Base-by-base conservation (phyloP, 371 early-diverging fungal genomes). In the Apophysomyces ossiformis region DNA sequence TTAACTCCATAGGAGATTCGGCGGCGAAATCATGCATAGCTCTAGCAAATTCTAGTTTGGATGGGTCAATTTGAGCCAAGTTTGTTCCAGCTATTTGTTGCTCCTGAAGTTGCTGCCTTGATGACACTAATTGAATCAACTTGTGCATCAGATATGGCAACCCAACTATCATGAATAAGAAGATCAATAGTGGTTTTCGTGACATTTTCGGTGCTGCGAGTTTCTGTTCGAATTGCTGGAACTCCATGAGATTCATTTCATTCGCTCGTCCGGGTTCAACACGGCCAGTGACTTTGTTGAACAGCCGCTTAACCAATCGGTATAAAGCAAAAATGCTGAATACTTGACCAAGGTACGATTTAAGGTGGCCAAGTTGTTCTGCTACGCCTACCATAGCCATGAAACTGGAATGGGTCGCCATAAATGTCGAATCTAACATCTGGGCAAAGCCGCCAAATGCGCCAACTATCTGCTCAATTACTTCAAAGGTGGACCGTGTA, bases 351-450 rank as follows among this genome's bases (percentile, higher is more conserved):
- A 98, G 82, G 59, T 93, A 95, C 26, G 78, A 83, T 32, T 93
- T 85, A 16, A 97, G 72, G 65, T 88, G 80, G 7, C 96, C 94
- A 65, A 99, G 90, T 76, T 99, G 98, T 66, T 99, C 99, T n/a
- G 94, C 95, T 12, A 99, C 96, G 43, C 96, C 98, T 5, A 97
- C 89, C 90, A 97, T 95, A 35, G 97, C 97, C 97, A 97, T 97
- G 66, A 97, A 97, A 21, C 93, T 93, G 7, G 96, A 95, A 73
- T 96, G 96, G 0, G 99, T 97, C 9, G 98, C 97, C 86, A 95
- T 92, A 74, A 93, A 96, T 1, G 99, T 98, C 0, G 96, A 95
- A 60, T 97, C 99, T 21, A 99, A 87, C 99, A 99, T 97, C 67
- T 96, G 96, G 8, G 96, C 90, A 79, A 98, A 95, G 5, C 98